Percentiles rank a stretch among this genome's conserved stretches.
These are phyloP conservation scores for Colletotrichum sp. DNA, from an alignment of 2,329 filamentous ascomycete species.

Conservation along the genomic window DNA sequence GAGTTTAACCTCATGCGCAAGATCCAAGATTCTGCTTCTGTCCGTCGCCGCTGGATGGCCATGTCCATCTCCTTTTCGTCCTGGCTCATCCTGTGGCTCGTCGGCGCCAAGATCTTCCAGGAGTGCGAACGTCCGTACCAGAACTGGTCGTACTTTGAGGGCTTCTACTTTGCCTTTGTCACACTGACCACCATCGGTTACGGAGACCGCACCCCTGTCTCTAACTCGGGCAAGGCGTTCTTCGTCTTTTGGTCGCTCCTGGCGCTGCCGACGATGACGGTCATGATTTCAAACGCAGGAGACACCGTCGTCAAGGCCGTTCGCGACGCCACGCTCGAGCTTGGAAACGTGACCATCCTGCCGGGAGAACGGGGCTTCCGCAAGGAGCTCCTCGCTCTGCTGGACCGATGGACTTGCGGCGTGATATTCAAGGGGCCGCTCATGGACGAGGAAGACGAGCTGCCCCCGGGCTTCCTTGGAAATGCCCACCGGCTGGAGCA, in stretches of 20 bases:
- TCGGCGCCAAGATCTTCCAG: constrained; percentile 78
- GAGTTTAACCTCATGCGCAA: constrained; percentile 83
- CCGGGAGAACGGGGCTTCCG: constrained; percentile 58
- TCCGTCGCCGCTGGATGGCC: constrained; percentile 75
- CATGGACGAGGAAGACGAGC: constrained; percentile 38
- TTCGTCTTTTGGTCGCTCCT: constrained; percentile 94
- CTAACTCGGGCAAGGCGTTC: constrained; percentile 80
- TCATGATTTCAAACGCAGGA: constrained; percentile 82
- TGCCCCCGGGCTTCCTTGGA: constrained; percentile 47
- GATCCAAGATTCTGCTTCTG: constrained; percentile 71
- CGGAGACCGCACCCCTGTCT: constrained; percentile 78
- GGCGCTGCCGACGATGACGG: constrained; percentile 86
- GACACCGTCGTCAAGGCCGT: constrained; percentile 78
- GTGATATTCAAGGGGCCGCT: not conserved
- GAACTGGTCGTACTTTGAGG: constrained; percentile 76
- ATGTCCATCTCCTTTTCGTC: constrained; percentile 70
- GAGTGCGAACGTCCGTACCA: constrained; percentile 57
- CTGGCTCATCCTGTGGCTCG: constrained; percentile 79
- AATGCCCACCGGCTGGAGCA: constrained; percentile 27
- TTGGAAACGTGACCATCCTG: constrained; percentile 66
- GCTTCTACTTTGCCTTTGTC: constrained; percentile 86
- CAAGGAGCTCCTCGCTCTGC: constrained; percentile 48
- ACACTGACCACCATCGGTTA: constrained; percentile 83
- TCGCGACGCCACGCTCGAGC: constrained; percentile 57
- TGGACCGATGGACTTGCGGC: constrained; percentile 10